A percentile compares a stretch with the other conserved stretches of the same genome.
These are phyloP conservation scores for Prunella vulgaris DNA, from an alignment of 257 asterid genomes.

Conservation along the genomic window DNA sequence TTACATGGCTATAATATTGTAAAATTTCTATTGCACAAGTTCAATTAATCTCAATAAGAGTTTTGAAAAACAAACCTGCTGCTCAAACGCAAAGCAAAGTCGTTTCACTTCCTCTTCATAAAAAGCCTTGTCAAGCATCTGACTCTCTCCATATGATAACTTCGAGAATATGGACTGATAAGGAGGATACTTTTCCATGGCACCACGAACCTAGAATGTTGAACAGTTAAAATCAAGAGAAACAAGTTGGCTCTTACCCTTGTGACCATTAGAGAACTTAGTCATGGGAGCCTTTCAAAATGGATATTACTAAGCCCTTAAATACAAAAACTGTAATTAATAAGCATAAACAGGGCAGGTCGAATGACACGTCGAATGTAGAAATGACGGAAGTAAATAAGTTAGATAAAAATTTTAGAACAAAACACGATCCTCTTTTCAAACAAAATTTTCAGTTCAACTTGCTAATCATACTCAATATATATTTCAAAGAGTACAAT, in stretches of 20 bases:
- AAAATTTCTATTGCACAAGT: not conserved
- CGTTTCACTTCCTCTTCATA: conserved; percentile 93
- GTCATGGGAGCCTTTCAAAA: not conserved
- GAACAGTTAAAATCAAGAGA: conserved; percentile 1
- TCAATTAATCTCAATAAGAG: not conserved
- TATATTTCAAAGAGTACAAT: not conserved
- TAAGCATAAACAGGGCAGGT: not conserved
- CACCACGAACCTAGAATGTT: conserved; percentile 66
- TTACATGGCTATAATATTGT: not conserved
- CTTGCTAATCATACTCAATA: not conserved
- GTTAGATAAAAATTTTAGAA: not conserved
- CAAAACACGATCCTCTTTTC: not conserved
- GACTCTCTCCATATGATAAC: conserved; percentile 94
- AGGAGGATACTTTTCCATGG: conserved; percentile 85
- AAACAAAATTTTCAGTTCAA: not conserved
- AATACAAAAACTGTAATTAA: not conserved
- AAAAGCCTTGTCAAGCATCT: conserved; percentile 93
- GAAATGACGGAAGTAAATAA: not conserved
- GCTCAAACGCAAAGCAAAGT: conserved; percentile 85
- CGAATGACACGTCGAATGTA: not conserved
- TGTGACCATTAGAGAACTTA: not conserved
- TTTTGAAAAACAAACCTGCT: conserved; percentile 55
- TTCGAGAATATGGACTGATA: conserved; percentile 70
- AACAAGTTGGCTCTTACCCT: not conserved
- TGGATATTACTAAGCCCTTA: not conserved